Base-by-base conservation (phyloP, 2,329 filamentous ascomycete genomes). In the Cercospora sojina region DNA sequence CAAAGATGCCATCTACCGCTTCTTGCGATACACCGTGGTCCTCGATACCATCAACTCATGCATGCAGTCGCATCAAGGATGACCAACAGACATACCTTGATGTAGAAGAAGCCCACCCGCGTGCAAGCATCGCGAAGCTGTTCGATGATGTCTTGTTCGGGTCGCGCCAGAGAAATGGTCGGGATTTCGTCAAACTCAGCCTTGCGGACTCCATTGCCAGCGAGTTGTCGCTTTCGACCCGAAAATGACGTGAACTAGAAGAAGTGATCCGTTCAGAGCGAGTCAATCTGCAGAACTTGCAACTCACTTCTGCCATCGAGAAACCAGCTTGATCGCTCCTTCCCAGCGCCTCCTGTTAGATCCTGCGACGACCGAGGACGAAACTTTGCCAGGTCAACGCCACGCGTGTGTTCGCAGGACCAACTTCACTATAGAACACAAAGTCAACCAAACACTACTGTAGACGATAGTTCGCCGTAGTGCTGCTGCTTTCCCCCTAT, bases 21-120 rank as follows among this genome's bases (percentile, higher is more conserved):
- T 62, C 59, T 6, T 85, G 74, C 0, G 87, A 80, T 67, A 97
- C 89, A 53, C 89, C 86, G 71, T 93, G 88, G 78, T 93, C 91
- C 74, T 89, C 88, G 41, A 95, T 86, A 23, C 53, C 32, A 49
- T 62, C 43, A 62, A 29, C 47, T 35, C 18, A 41, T 38, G 9
- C 12, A 3, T n/a, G 20, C 23, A 23, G 43, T 23, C 23, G 18
- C 43, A 2, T 49, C 43, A n/a, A n/a, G 25, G 13, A 58, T 20
- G 16, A 31, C 9, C 27, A 23, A 35, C n/a, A 13, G 5, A 55
- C 59, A 35, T 20, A 69, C 68, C 41, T 70, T 69, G 51, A 72
- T 66, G 58, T 73, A 72, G 65, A 73, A 71, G 67, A 72, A 73
- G 9, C 72, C 71, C 25, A 71, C 68, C 9, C 66, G 57, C 10